Evolutionary conservation across 495 filamentous ascomycete genomes (phyloP).

Genomic region (Lineolata rhizophorae): DNA sequence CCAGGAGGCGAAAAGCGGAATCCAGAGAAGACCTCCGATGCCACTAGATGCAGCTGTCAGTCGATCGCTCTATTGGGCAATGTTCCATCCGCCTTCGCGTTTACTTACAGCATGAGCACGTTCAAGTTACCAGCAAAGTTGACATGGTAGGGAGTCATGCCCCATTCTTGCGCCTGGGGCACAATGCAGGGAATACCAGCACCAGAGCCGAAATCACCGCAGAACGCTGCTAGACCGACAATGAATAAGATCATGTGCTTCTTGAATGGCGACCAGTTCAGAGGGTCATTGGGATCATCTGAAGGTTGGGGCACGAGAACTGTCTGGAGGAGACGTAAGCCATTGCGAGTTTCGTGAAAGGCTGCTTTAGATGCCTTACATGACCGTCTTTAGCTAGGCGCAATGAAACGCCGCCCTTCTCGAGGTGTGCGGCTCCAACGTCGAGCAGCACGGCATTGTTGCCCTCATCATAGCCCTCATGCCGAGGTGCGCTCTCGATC

Average conservation of each 20-base stretch:
- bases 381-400: slow-evolving; percentile 13
- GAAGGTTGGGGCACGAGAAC: too few relatives aligned
- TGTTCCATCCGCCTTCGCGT: too few relatives aligned
- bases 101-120: too few relatives aligned
- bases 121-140: too few relatives aligned
- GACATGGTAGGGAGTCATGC: slow-evolving; percentile 9
- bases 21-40: slow-evolving; percentile 33
- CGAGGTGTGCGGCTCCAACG: slow-evolving; percentile 8
- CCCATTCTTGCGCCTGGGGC: slow-evolving; percentile 23
- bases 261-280: too few relatives aligned
- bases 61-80: slow-evolving; percentile 11
- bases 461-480: too few relatives aligned
- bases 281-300: too few relatives aligned
- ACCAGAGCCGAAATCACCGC: slow-evolving; percentile 34
- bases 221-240: slow-evolving; percentile 30
- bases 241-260: too few relatives aligned
- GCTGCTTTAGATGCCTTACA: too few relatives aligned
- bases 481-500: too few relatives aligned
- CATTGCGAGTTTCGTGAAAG: slow-evolving; percentile 32
- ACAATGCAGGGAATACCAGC: slow-evolving; percentile 31
- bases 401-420: slow-evolving; percentile 10
- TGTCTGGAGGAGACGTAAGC: slow-evolving; percentile 29
- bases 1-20: slow-evolving; percentile 32
- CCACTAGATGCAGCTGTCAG: slow-evolving; percentile 11
- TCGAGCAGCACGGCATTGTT: slow-evolving; percentile 8